These are phyloP conservation scores for Physcia stellaris DNA, from an alignment of 495 filamentous ascomycete genomes.

Conservation along the genomic window DNA sequence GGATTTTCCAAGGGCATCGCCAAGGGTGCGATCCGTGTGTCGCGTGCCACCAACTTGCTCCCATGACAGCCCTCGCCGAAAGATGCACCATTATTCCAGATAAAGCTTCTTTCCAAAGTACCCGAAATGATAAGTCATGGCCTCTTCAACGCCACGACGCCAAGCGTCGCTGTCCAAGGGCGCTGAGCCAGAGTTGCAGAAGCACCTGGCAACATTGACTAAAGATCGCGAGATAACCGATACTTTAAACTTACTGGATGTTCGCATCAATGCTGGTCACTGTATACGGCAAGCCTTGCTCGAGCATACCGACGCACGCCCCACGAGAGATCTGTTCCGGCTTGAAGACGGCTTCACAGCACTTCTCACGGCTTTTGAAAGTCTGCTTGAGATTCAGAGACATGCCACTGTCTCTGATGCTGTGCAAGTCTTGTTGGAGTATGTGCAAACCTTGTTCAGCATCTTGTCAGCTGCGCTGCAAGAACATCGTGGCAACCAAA, in stretches of 20 bases:
- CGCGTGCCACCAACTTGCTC: too few relatives aligned
- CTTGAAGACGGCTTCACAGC: constrained; percentile 67
- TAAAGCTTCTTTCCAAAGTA: too few relatives aligned
- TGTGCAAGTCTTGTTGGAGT: constrained; percentile 46
- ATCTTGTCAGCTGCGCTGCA: constrained; percentile 64
- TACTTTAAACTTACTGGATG: constrained; percentile 1
- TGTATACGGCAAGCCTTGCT: constrained; percentile 42
- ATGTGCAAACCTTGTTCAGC: constrained; percentile 56
- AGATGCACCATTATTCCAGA: too few relatives aligned
- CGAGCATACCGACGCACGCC: constrained; percentile 29
- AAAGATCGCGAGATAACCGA: neutral
- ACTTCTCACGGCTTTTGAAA: constrained; percentile 47
- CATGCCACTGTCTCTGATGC: constrained; percentile 36
- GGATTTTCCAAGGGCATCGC: too few relatives aligned
- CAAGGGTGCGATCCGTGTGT: too few relatives aligned
- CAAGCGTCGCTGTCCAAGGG: too few relatives aligned
- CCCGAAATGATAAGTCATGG: too few relatives aligned
- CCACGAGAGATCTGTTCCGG: constrained; percentile 68
- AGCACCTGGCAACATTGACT: constrained; percentile 7
- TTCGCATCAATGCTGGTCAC: constrained; percentile 9
- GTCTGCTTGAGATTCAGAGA: neutral
- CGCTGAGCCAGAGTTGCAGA: constrained; percentile 9
- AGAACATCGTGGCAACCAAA: constrained; percentile 71
- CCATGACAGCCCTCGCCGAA: too few relatives aligned
- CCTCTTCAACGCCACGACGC: too few relatives aligned